These are phyloP conservation scores for Amoebophrya sp. DNA, from an alignment of 169 alveolate species.

Conservation along the genomic window DNA sequence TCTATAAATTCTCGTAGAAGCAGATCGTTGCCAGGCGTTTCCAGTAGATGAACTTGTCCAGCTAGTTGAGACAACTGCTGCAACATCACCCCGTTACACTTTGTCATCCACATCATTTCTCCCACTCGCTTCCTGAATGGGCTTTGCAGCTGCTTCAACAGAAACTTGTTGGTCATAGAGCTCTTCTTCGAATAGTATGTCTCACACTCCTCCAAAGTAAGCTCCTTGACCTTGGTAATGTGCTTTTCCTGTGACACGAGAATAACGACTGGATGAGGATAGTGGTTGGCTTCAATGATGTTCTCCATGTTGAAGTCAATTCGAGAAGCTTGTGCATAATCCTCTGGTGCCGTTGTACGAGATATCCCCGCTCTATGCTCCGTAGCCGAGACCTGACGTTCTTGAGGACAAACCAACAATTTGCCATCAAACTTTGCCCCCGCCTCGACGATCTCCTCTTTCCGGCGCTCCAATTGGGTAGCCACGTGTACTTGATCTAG, in stretches of 20 bases:
- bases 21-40: not conserved
- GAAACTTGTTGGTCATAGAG: not conserved
- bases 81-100: not conserved
- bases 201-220: not conserved
- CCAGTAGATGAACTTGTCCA: not conserved
- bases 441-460: too few species aligned
- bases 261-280: not conserved
- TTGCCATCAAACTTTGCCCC: too few species aligned
- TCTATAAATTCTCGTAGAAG: not conserved
- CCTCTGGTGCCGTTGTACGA: too few species aligned
- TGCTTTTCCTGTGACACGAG: not conserved
- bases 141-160: not conserved
- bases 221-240: not conserved
- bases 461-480: not conserved
- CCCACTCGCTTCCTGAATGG: not conserved
- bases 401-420: too few species aligned
- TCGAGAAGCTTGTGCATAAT: not conserved
- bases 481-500: not conserved
- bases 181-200: not conserved
- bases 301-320: not conserved
- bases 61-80: not conserved
- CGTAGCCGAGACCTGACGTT: too few species aligned
- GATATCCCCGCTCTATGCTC: too few species aligned
- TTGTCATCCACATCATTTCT: not conserved
- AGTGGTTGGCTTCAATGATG: not conserved